Evolutionary conservation across 2,329 filamentous ascomycete species (phyloP).

Genomic region (Chaetomiaceae sp.): DNA sequence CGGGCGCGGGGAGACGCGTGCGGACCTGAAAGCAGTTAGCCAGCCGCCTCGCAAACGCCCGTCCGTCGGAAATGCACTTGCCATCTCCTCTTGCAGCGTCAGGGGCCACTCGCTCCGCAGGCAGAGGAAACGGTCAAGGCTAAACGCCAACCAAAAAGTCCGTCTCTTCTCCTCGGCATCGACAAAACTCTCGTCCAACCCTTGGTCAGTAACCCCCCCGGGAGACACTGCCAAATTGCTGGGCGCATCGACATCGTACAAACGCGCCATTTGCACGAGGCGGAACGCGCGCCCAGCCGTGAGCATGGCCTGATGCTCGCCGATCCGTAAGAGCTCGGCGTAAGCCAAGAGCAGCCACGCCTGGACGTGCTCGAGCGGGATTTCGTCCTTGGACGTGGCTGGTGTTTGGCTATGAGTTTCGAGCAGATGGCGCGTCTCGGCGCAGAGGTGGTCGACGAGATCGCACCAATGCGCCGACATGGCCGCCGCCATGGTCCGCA

Average conservation of each 20-base stretch:
- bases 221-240: too few species aligned
- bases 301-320: conserved; percentile 1
- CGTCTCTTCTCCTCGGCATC: conserved; percentile 3
- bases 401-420: neutral
- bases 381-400: neutral
- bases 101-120: neutral
- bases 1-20: conserved; percentile 1
- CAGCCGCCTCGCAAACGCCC: too few species aligned
- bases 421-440: neutral
- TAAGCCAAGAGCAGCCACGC: conserved; percentile 7
- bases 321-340: neutral
- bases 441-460: neutral
- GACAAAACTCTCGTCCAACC: too few species aligned
- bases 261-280: neutral
- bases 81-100: conserved; percentile 1
- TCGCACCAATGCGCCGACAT: neutral
- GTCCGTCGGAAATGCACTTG: too few species aligned
- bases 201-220: too few species aligned
- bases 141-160: conserved; percentile 3
- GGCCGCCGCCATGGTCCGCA: conserved; percentile 3
- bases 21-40: too few species aligned
- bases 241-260: conserved; percentile 5
- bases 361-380: neutral
- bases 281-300: conserved; percentile 3
- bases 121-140: conserved; percentile 2